Base-by-base conservation (phyloP, 805 yeast genomes). In the Hanseniaspora guilliermondii region DNA sequence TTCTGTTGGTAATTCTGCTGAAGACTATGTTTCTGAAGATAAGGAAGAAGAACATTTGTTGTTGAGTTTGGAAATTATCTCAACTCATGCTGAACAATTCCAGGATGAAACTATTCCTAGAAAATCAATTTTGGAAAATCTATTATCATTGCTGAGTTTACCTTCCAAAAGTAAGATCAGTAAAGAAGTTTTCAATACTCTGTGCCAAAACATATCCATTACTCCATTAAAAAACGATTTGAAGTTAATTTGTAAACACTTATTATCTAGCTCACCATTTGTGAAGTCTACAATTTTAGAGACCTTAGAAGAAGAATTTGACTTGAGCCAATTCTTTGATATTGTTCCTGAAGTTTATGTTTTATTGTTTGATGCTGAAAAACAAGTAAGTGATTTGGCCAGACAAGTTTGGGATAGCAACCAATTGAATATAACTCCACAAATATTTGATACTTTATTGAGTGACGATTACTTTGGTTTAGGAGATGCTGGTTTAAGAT, bases 21-120 rank as follows among this genome's bases (percentile, higher is more conserved):
- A 52, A 52, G 94, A 86, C 61, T 85, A 82, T 64, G 76, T 76
- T 32, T 91, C 87, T 54, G 95, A 86, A 65, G 87, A 82, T 60
- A 81, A 81, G n/a, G 88, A 85, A 63, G 96, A 89, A 66, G 97
- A 88, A 64, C 91, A 86, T 61, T 70, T 88, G 49, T 67, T 85
- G 49, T 70, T 91, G 56, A 84, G 91, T 0, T 67, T 89, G 60
- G 94, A 86, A 62, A 80, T 88, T 40, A 72, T 91, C 54, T 73
- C 80, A 40, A 75, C 76, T 2, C 89, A 85, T 61, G 76, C 82
- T 22, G 88, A 80, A 59, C 75, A 73, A 14, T 83, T 93, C 63
- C 79, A 76, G 59, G 82, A 83, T 62, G 73, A 74, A 0, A 66
- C 77, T 0, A 79, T 86, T 55, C 94, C 95, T 19, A 78, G 97